A percentile compares a stretch with the other conserved stretches of the same genome.
Evolutionary conservation across 345 rosid genomes (phyloP).

Genomic region (Erysimum cheiranthoides): DNA sequence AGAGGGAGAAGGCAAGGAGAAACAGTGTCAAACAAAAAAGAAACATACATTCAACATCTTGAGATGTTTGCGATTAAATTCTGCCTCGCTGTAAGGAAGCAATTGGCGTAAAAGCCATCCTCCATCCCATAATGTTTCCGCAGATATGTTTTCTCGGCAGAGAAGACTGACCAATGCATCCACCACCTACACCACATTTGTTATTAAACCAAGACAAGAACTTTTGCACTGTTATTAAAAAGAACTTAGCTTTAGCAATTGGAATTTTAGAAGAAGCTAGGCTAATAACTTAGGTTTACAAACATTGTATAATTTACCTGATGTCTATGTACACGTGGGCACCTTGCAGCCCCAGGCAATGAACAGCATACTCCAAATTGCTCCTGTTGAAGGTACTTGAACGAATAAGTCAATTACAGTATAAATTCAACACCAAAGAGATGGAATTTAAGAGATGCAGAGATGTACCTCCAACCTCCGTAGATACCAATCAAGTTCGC

Average conservation of each 20-base stretch:
- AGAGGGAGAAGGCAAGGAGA: not conserved
- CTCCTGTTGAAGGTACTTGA: slow-evolving; percentile 57
- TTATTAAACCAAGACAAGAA: slow-evolving; percentile 26
- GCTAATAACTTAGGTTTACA: slow-evolving; percentile 1
- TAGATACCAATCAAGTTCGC: slow-evolving; percentile 72
- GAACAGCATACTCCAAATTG: slow-evolving; percentile 66
- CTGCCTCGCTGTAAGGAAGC: slow-evolving; percentile 88
- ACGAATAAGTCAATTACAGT: slow-evolving; percentile 22
- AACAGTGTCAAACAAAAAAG: not conserved
- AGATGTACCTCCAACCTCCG: slow-evolving; percentile 74
- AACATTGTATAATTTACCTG: slow-evolving; percentile 59
- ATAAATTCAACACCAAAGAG: slow-evolving; percentile 17
- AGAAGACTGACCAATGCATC: slow-evolving; percentile 87
- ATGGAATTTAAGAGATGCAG: slow-evolving; percentile 17
- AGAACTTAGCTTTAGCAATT: not conserved
- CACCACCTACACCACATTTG: slow-evolving; percentile 67
- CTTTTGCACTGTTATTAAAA: slow-evolving; percentile 4
- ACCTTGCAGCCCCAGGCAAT: slow-evolving; percentile 55
- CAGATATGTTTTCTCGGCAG: slow-evolving; percentile 82
- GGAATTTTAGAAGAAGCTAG: slow-evolving; percentile 14
- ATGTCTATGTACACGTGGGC: slow-evolving; percentile 67
- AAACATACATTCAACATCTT: slow-evolving; percentile 63
- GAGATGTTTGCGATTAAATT: slow-evolving; percentile 82
- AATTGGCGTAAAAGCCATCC: slow-evolving; percentile 98
- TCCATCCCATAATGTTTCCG: slow-evolving; percentile 95